A percentile compares a stretch with the other conserved stretches of the same genome.
These are phyloP conservation scores for Neodidymelliopsis sp. DNA, from an alignment of 2,329 filamentous ascomycete genomes.

Conservation along the genomic window DNA sequence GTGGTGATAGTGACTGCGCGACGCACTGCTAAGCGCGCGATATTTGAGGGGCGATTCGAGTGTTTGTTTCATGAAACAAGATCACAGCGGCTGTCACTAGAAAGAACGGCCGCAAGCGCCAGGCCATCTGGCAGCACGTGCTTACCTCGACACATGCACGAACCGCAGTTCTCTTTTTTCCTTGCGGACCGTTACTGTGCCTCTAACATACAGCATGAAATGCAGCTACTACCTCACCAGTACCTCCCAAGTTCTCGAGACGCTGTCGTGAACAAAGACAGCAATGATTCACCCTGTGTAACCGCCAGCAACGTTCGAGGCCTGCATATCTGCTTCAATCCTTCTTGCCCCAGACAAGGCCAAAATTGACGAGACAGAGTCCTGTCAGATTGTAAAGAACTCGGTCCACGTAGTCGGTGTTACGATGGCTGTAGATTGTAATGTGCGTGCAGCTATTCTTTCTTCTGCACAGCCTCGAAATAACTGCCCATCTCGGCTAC, in stretches of 20 bases:
- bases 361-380: constrained; percentile 7
- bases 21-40: constrained; percentile 18
- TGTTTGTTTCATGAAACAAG: constrained; percentile 25
- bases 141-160: constrained; percentile 9
- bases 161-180: constrained; percentile 16
- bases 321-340: constrained; percentile 8
- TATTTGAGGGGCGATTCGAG: constrained; percentile 13
- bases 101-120: constrained; percentile 15
- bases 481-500: too few relatives aligned
- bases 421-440: constrained; percentile 10
- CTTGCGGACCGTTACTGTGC: constrained; percentile 12
- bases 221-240: constrained; percentile 21
- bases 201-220: constrained; percentile 17
- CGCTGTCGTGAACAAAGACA: constrained; percentile 18
- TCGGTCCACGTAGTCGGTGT: constrained; percentile 13
- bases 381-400: constrained; percentile 8
- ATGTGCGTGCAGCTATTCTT: constrained; percentile 11
- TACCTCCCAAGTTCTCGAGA: constrained; percentile 9
- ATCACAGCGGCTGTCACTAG: constrained; percentile 14
- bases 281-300: constrained; percentile 18
- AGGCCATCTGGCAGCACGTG: constrained; percentile 21
- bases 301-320: constrained; percentile 19
- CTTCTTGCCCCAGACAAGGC: constrained; percentile 12
- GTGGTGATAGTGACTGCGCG: constrained; percentile 3
- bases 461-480: constrained; percentile 15